Percentiles rank a stretch among this genome's conserved stretches.
phyloP scores from a whole-genome alignment of 768 basidiomycete species.

The Psilocybe cyanescens region DNA sequence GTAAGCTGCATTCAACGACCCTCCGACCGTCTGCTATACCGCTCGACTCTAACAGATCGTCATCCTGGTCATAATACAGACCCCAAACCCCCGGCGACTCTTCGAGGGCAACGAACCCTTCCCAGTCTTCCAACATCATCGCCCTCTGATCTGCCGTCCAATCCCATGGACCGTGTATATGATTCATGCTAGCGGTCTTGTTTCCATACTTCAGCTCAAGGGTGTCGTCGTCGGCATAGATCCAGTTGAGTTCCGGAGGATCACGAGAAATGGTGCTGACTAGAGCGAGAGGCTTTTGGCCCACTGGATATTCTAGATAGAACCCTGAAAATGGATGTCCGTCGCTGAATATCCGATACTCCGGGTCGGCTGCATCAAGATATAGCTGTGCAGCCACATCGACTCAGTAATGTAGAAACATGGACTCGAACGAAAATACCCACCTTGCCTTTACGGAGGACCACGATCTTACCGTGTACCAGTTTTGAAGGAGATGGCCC shows the following conservation, averaged over 20 bases:
- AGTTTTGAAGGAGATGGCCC: slow-evolving; percentile 7
- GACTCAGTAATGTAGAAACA: not conserved
- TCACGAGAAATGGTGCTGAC: slow-evolving; percentile 34
- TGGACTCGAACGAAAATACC: not conserved
- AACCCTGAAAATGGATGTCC: slow-evolving; percentile 35
- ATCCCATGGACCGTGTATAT: slow-evolving; percentile 33
- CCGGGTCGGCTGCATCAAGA: slow-evolving; percentile 29
- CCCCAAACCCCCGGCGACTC: slow-evolving; percentile 26
- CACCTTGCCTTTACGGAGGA: slow-evolving; percentile 30
- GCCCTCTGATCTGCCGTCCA: slow-evolving; percentile 30
- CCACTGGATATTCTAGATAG: slow-evolving; percentile 33
- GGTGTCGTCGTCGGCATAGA: slow-evolving; percentile 29
- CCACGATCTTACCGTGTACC: slow-evolving; percentile 28
- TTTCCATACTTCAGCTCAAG: slow-evolving; percentile 32
- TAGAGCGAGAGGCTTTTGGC: slow-evolving; percentile 27
- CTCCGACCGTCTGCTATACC: slow-evolving; percentile 14
- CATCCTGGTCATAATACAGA: slow-evolving; percentile 27
- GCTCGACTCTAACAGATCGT: slow-evolving; percentile 23
- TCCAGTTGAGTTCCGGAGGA: slow-evolving; percentile 37
- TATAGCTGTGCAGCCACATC: slow-evolving; percentile 24
- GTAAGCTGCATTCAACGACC: slow-evolving; percentile 25
- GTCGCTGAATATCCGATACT: slow-evolving; percentile 26
- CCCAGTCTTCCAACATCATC: slow-evolving; percentile 27
- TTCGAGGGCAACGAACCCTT: slow-evolving; percentile 31
- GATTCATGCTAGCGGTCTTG: slow-evolving; percentile 28